These are phyloP conservation scores for Russula olivacea DNA, from an alignment of 768 basidiomycete species.

Conservation along the genomic window DNA sequence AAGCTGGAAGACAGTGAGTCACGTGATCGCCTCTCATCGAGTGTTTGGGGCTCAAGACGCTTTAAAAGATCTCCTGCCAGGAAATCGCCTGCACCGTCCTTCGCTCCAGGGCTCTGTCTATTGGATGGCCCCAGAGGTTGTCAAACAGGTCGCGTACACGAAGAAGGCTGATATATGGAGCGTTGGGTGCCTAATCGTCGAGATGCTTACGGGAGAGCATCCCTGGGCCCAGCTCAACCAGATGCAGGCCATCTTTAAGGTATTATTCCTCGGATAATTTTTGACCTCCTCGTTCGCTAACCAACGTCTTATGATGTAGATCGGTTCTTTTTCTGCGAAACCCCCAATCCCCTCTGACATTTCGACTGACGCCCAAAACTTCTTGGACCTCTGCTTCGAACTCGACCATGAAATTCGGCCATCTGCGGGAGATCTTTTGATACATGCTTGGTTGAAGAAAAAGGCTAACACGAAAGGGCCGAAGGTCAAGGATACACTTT, in stretches of 20 bases:
- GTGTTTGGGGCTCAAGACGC: not conserved
- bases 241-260: slow-evolving; percentile 99
- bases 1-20: slow-evolving; percentile 92
- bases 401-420: slow-evolving; percentile 77
- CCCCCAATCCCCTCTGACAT: slow-evolving; percentile 91
- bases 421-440: slow-evolving; percentile 66
- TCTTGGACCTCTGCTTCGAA: slow-evolving; percentile 82
- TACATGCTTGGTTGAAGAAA: slow-evolving; percentile 61
- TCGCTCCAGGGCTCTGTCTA: slow-evolving; percentile 97
- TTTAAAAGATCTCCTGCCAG: slow-evolving; percentile 40
- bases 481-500: slow-evolving; percentile 7
- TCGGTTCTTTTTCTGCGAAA: slow-evolving; percentile 81
- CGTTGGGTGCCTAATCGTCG: slow-evolving; percentile 89
- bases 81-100: slow-evolving; percentile 76
- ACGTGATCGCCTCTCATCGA: not conserved
- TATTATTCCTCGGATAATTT: slow-evolving; percentile 29
- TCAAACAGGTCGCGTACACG: slow-evolving; percentile 91
- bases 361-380: slow-evolving; percentile 79
- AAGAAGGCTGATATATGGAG: slow-evolving; percentile 96
- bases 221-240: slow-evolving; percentile 94
- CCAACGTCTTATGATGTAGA: slow-evolving; percentile 42
- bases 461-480: slow-evolving; percentile 10
- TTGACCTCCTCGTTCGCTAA: not conserved
- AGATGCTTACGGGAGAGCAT: slow-evolving; percentile 95
- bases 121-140: slow-evolving; percentile 99